These are phyloP conservation scores for Dalbergia oliveri DNA, from an alignment of 306 rosid genomes.

Conservation along the genomic window DNA sequence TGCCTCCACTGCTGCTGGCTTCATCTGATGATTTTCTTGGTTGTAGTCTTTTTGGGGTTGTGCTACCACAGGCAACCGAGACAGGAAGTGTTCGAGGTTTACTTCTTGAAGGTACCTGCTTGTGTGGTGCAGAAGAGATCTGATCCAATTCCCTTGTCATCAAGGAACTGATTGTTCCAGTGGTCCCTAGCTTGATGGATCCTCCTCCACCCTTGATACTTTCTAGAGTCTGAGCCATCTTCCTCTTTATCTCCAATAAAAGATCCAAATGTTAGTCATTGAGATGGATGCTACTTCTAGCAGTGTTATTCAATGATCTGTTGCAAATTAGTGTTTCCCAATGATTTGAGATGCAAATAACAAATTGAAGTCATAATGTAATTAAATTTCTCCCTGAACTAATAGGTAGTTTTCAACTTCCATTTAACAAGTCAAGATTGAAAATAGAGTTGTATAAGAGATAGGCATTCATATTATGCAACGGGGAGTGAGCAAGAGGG, in stretches of 20 bases:
- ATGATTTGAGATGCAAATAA: slow-evolving; percentile 40
- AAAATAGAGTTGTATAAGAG: background rate
- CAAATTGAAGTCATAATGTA: slow-evolving; percentile 18
- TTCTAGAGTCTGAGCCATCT: slow-evolving; percentile 81
- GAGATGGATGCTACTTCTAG: slow-evolving; percentile 38
- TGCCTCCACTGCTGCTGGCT: slow-evolving; percentile 73
- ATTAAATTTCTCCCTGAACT: slow-evolving; percentile 26
- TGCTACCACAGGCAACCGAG: slow-evolving; percentile 56
- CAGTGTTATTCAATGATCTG: slow-evolving; percentile 56
- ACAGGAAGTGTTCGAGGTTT: slow-evolving; percentile 58
- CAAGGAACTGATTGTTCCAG: slow-evolving; percentile 81
- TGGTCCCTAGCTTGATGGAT: slow-evolving; percentile 84
- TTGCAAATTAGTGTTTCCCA: slow-evolving; percentile 47
- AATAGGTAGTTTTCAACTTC: background rate
- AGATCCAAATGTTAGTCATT: slow-evolving; percentile 43
- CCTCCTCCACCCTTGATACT: slow-evolving; percentile 82
- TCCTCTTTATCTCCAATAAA: slow-evolving; percentile 43
- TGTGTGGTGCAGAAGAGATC: slow-evolving; percentile 60
- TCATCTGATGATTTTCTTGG: slow-evolving; percentile 69
- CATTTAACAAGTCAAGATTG: slow-evolving; percentile 8
- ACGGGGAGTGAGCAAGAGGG: background rate
- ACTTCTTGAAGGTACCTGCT: slow-evolving; percentile 59
- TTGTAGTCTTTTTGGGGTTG: slow-evolving; percentile 62
- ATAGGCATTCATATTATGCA: background rate
- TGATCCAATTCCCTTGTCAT: slow-evolving; percentile 91